phyloP scores from a whole-genome alignment of 2,329 filamentous ascomycete genomes.

The Didymella exigua region DNA sequence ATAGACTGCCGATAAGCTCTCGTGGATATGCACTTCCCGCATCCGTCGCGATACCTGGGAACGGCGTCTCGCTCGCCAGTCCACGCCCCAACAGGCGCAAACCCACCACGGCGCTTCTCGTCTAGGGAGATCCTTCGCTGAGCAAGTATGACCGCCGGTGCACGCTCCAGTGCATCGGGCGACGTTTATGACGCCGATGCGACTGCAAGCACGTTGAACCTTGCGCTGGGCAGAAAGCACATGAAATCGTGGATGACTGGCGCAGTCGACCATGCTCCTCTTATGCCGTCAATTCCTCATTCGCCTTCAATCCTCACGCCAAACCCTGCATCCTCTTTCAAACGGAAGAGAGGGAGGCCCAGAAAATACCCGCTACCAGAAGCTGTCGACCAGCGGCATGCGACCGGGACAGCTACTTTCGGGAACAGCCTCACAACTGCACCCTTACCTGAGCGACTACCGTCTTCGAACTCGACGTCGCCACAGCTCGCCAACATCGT shows the following conservation, averaged over 20 bases:
- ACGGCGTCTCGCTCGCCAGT: slow-evolving; percentile 7
- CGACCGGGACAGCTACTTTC: neutral
- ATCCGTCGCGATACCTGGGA: slow-evolving; percentile 14
- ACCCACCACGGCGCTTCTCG: neutral
- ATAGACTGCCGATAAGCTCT: neutral
- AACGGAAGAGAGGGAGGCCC: slow-evolving; percentile 18
- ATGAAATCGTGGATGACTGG: slow-evolving; percentile 43
- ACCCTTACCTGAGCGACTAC: slow-evolving; percentile 19
- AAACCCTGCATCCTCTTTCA: neutral
- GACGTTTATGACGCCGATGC: slow-evolving; percentile 11
- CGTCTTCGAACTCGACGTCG: slow-evolving; percentile 42
- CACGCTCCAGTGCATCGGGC: slow-evolving; percentile 3
- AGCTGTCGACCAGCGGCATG: neutral
- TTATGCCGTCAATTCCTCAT: neutral
- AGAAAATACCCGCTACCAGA: slow-evolving; percentile 12
- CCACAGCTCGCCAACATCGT: slow-evolving; percentile 42
- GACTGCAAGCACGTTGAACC: slow-evolving; percentile 32
- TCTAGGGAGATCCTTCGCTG: neutral
- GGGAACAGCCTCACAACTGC: neutral
- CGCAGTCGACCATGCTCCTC: neutral
- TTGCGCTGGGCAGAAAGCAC: slow-evolving; percentile 36
- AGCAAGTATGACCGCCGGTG: neutral
- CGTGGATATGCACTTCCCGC: slow-evolving; percentile 27
- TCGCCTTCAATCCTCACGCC: neutral
- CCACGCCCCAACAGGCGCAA: neutral